phyloP scores from a whole-genome alignment of 2,329 filamentous ascomycete genomes.

The Chalaropsis thielavioides region DNA sequence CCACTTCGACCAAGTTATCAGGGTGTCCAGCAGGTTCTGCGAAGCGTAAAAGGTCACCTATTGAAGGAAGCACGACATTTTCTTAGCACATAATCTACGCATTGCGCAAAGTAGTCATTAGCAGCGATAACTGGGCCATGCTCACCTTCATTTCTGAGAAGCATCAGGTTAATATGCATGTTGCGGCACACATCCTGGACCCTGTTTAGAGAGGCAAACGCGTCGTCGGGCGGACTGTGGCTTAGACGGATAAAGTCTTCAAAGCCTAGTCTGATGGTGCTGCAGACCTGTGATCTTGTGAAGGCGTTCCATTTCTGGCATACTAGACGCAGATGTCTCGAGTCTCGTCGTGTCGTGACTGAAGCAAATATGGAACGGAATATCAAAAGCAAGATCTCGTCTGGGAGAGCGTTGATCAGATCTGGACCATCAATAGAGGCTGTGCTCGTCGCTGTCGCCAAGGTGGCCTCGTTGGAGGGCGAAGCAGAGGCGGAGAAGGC shows the following conservation, averaged over 20 bases:
- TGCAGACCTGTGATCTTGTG: slow-evolving; percentile 32
- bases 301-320: slow-evolving; percentile 35
- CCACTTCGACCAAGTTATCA: too few relatives aligned
- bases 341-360: neutral
- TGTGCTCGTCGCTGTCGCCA: neutral
- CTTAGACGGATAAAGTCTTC: neutral
- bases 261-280: slow-evolving; percentile 35
- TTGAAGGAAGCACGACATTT: too few relatives aligned
- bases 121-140: neutral
- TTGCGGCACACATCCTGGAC: slow-evolving; percentile 32
- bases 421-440: neutral
- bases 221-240: neutral
- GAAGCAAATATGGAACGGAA: neutral
- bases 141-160: slow-evolving; percentile 37
- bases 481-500: neutral
- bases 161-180: slow-evolving; percentile 38
- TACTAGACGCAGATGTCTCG: slow-evolving; percentile 30
- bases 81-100: neutral
- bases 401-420: slow-evolving; percentile 9
- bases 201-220: slow-evolving; percentile 25
- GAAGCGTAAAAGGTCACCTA: too few relatives aligned
- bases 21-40: too few relatives aligned
- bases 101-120: neutral
- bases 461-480: neutral
- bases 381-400: slow-evolving; percentile 11